Evolutionary conservation across 202 grass and related monocot genomes (phyloP).

Genomic region (Carex arenaria): DNA sequence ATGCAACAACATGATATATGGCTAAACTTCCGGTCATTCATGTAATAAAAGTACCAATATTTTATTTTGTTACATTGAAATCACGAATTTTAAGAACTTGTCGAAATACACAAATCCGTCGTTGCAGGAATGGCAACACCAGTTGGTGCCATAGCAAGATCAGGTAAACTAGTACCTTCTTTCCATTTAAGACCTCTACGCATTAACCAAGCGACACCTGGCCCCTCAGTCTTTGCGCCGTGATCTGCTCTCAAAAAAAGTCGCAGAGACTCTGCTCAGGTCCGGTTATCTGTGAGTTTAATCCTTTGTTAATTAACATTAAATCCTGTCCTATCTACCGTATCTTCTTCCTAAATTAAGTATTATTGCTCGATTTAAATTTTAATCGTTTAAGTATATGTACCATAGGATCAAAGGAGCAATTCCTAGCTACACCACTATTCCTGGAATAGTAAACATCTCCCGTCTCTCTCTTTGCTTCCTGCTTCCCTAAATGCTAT

Average conservation of each 20-base stretch:
- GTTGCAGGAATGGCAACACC: background rate
- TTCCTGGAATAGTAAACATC: background rate
- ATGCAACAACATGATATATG: too few relatives aligned
- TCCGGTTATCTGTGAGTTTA: background rate
- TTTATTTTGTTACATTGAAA: background rate
- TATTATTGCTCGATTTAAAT: background rate
- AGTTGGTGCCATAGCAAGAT: background rate
- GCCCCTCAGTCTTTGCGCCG: background rate
- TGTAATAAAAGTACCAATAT: background rate
- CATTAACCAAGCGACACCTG: constrained; percentile 22
- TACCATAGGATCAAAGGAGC: background rate
- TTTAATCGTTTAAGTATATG: background rate
- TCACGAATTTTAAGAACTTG: too few relatives aligned
- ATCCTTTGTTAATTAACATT: background rate
- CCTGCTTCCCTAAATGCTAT: background rate
- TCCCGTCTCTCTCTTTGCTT: background rate
- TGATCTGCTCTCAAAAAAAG: constrained; percentile 14
- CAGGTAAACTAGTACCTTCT: background rate
- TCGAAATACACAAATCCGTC: too few relatives aligned
- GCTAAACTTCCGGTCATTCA: too few relatives aligned
- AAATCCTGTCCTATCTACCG: background rate
- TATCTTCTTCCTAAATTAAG: constrained; percentile 1
- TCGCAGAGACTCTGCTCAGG: background rate
- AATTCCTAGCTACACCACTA: background rate
- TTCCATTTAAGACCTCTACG: constrained; percentile 2